Conservation (phyloP, 1,139 yeast genomes). For the Lodderomyces pseudojiufengensis region DNA sequence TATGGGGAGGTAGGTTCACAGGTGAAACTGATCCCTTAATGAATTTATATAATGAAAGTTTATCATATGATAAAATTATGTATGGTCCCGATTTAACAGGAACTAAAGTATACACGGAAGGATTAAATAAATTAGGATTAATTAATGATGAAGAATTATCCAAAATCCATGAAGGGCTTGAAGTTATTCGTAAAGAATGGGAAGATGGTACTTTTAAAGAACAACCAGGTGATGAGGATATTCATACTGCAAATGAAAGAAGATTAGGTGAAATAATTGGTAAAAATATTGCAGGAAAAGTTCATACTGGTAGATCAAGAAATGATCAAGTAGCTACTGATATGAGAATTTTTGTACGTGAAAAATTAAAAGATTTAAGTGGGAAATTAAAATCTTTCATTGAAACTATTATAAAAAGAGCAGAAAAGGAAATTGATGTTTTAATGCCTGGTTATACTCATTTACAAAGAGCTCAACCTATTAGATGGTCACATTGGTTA, state of each 20-base stretch:
- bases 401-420: constrained; percentile 66
- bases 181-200: constrained; percentile 77
- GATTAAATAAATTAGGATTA: constrained; percentile 74
- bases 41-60: constrained; percentile 94
- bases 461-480: constrained; percentile 97
- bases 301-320: constrained; percentile 97
- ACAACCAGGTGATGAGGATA: constrained; percentile 94
- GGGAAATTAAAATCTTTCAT: constrained; percentile 59
- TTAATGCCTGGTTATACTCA: constrained; percentile 99
- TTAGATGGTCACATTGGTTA: constrained; percentile 98
- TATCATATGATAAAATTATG: constrained; percentile 95
- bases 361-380: constrained; percentile 59
- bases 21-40: constrained; percentile 95
- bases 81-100: constrained; percentile 92
- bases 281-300: constrained; percentile 89
- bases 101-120: constrained; percentile 87
- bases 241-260: constrained; percentile 98
- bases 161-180: constrained; percentile 81
- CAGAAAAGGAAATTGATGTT: constrained; percentile 79
- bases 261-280: constrained; percentile 95
- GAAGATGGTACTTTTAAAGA: constrained; percentile 65
- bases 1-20: constrained; percentile 99
- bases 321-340: constrained; percentile 99
- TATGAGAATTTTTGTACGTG: constrained; percentile 91
- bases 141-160: constrained; percentile 65